Evolutionary conservation across 2,329 filamentous ascomycete genomes (phyloP), one percentile per base, ranked within the genome.

Genomic region (Microcyclospora tardicrescens): DNA sequence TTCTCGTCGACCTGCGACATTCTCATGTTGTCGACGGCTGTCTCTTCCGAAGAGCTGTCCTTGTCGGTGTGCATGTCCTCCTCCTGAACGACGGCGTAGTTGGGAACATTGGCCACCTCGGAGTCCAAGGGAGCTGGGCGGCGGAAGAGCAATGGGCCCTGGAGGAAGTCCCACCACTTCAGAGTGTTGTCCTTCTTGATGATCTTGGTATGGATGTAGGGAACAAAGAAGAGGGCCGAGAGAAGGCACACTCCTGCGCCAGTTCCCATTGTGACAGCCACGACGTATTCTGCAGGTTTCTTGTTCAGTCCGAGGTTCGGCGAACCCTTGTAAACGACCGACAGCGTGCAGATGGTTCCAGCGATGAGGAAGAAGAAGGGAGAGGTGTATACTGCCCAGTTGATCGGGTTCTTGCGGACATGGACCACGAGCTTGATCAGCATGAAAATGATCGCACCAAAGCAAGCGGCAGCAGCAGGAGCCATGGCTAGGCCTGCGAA

Each of bases 61-160:
- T 14, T 36, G 35, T 27, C 24, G 15, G 24, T 24, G 4, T 68
- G 63, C 1, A 74, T 71, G 0, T 72, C 61, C 0, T 73, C 70
- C 2, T 84, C 66, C 58, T 87, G 81, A 16, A 87, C 64, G 31
- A 87, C 81, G 34, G 80, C 79, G 55, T 87, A 89, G 67, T 87
- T 71, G 57, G 81, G 82, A 10, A 87, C 75, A 3, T 62, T 60
- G 48, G 75, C 74, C 13, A 56, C 47, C 38, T 77, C 70, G 30
- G 68, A 66, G 35, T 72, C 68, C 1, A 63, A 60, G 14, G 71
- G 69, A 14, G 67, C 58, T 0, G 72, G 67, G 10, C 81, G 81
- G 29, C 61, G 67, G 65, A 53, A 55, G 14, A 65, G 53, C 4
- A 61, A 45, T 16, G 60, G 60, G 5, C 59, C 60, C 16, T 52